Evolutionary conservation across 306 rosid genomes (phyloP).

Genomic region (Leucaena leucocephala): DNA sequence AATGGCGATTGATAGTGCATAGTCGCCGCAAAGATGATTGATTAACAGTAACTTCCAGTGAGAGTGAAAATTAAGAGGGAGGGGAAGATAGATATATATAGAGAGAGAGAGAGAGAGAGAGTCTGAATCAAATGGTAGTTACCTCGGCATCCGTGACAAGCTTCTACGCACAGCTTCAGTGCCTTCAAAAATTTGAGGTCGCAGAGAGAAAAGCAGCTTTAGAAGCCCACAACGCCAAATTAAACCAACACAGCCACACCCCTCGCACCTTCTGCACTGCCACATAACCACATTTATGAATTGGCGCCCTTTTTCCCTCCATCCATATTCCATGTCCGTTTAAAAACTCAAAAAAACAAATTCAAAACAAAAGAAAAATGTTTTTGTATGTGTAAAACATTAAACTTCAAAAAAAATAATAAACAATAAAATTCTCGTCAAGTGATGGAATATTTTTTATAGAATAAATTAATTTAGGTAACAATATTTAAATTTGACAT

Average conservation of each 20-base stretch:
- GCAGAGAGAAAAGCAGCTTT: background rate
- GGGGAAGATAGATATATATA: background rate
- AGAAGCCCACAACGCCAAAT: background rate
- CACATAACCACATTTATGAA: background rate
- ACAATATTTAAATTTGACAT: no score
- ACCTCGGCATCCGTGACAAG: conserved; percentile 31
- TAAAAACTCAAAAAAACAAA: no score
- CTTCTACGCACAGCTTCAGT: background rate
- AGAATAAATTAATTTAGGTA: no score
- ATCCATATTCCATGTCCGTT: background rate
- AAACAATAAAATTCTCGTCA: no score
- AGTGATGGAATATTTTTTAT: background rate
- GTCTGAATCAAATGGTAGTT: conserved; percentile 4
- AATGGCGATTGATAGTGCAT: background rate
- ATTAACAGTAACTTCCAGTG: conserved; percentile 2
- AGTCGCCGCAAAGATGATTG: background rate
- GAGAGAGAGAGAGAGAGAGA: background rate
- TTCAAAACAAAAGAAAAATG: no score
- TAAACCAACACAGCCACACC: background rate
- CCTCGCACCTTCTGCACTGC: background rate
- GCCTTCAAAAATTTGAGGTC: background rate
- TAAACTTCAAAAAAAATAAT: no score
- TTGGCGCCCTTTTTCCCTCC: background rate
- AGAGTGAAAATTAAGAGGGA: background rate
- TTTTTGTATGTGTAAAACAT: no score